These are phyloP conservation scores for Agrocybe praecox DNA, from an alignment of 768 basidiomycete genomes.

Conservation along the genomic window DNA sequence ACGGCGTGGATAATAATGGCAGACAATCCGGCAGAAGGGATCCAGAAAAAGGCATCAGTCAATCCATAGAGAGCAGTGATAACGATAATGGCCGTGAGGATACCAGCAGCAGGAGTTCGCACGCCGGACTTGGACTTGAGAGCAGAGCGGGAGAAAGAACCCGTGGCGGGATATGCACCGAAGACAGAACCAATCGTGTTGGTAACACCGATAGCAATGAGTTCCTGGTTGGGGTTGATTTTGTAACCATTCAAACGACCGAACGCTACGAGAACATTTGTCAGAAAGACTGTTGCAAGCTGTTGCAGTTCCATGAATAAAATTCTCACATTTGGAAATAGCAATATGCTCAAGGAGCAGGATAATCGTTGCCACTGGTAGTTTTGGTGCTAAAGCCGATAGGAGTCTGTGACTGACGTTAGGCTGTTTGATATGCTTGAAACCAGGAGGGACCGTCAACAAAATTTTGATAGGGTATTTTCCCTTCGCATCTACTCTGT, in stretches of 20 bases:
- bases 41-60: constrained; percentile 92
- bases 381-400: constrained; percentile 66
- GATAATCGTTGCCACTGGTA: constrained; percentile 88
- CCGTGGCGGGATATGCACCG: constrained; percentile 93
- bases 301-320: not conserved
- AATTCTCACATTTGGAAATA: constrained; percentile 81
- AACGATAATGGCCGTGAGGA: constrained; percentile 84
- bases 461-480: constrained; percentile 87
- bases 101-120: constrained; percentile 91
- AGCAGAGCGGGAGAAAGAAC: constrained; percentile 98
- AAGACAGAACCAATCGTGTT: constrained; percentile 92
- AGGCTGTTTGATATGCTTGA: constrained; percentile 59
- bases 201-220: constrained; percentile 97
- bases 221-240: constrained; percentile 91
- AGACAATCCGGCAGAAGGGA: constrained; percentile 78
- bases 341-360: constrained; percentile 95
- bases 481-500: constrained; percentile 56
- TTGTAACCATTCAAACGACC: constrained; percentile 95
- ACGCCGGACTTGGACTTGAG: constrained; percentile 96
- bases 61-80: constrained; percentile 94
- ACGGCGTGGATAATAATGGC: constrained; percentile 96
- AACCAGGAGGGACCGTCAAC: constrained; percentile 81
- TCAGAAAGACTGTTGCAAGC: not conserved
- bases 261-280: constrained; percentile 58
- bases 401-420: constrained; percentile 49